These are phyloP conservation scores for Pseudozyma sp. DNA, from an alignment of 1,284 basidiomycete species.

Conservation along the genomic window DNA sequence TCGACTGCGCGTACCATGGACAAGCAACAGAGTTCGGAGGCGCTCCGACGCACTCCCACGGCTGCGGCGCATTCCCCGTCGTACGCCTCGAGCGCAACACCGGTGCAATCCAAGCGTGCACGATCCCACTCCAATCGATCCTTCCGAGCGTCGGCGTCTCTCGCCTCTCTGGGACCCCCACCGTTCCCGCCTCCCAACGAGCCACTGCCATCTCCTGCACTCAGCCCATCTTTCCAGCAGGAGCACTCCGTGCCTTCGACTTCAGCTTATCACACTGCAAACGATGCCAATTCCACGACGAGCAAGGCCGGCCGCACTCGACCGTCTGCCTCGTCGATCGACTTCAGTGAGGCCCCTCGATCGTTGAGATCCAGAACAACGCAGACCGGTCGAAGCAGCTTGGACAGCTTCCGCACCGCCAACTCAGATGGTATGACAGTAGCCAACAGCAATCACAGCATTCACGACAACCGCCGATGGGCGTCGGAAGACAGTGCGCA, in stretches of 20 bases:
- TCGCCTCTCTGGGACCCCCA: conserved; percentile 36
- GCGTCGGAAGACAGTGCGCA: conserved; percentile 7
- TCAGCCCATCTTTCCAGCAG: conserved; percentile 32
- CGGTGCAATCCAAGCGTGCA: conserved; percentile 26
- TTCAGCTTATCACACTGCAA: conserved; percentile 22
- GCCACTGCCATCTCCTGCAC: conserved; percentile 38
- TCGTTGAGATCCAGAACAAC: conserved; percentile 25
- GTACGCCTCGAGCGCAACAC: conserved; percentile 10
- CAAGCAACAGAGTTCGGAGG: conserved; percentile 14
- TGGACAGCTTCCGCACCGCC: conserved; percentile 44
- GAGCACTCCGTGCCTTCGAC: conserved; percentile 26
- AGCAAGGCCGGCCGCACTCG: conserved; percentile 12
- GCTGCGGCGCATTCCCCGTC: conserved; percentile 13
- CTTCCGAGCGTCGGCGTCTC: conserved; percentile 33
- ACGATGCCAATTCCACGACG: conserved; percentile 18
- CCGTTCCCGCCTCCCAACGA: conserved; percentile 49
- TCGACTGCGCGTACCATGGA: conserved; percentile 15
- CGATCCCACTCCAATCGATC: conserved; percentile 31
- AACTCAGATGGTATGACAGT: conserved; percentile 32
- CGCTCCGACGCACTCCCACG: conserved; percentile 33
- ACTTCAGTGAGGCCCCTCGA: conserved; percentile 24
- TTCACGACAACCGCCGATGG: conserved; percentile 10
- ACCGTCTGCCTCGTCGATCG: conserved; percentile 36
- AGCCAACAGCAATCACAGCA: conserved; percentile 20
- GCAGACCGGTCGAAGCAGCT: conserved; percentile 27